Conservation (phyloP, 2,329 filamentous ascomycete genomes). For the Salinomyces thailandicus region DNA sequence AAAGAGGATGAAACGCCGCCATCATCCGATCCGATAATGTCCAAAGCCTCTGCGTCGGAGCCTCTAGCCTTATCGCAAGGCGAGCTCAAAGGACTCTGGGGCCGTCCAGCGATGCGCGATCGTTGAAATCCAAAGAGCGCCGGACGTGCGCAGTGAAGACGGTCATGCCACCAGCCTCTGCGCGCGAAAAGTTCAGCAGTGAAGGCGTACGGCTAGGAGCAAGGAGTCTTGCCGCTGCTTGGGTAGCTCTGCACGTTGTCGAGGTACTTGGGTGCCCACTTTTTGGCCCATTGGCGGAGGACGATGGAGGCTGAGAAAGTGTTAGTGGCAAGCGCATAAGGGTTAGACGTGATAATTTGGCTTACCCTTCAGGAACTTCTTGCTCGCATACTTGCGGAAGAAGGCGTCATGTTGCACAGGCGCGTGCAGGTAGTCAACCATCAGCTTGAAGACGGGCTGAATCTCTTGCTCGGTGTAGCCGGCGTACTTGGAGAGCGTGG, state of each 20-base stretch:
- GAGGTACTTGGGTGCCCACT: slow-evolving; percentile 27
- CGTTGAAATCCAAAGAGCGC: neutral
- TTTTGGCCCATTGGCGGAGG: slow-evolving; percentile 83
- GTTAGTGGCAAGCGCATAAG: slow-evolving; percentile 16
- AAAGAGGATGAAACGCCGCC: no score
- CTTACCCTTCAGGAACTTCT: slow-evolving; percentile 97
- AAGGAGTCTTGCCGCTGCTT: slow-evolving; percentile 24
- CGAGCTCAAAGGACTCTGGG: no score
- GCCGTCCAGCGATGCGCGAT: no score
- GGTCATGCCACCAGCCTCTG: slow-evolving; percentile 3
- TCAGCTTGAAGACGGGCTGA: slow-evolving; percentile 79
- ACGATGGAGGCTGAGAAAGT: slow-evolving; percentile 65
- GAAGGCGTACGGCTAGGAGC: slow-evolving; percentile 13
- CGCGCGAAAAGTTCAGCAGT: slow-evolving; percentile 11
- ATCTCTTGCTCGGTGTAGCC: slow-evolving; percentile 92
- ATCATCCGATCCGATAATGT: no score
- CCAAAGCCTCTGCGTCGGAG: no score
- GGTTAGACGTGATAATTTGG: slow-evolving; percentile 4
- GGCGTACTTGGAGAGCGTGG: slow-evolving; percentile 77
- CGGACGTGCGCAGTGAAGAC: neutral
- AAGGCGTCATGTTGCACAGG: slow-evolving; percentile 92
- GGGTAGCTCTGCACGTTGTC: slow-evolving; percentile 16
- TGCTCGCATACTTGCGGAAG: slow-evolving; percentile 99
- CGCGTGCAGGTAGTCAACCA: slow-evolving; percentile 91
- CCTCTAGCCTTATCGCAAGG: no score